Evolutionary conservation across 768 basidiomycete species (phyloP), one percentile per base, ranked within the genome.

Genomic region (Tephrocybe sp.): DNA sequence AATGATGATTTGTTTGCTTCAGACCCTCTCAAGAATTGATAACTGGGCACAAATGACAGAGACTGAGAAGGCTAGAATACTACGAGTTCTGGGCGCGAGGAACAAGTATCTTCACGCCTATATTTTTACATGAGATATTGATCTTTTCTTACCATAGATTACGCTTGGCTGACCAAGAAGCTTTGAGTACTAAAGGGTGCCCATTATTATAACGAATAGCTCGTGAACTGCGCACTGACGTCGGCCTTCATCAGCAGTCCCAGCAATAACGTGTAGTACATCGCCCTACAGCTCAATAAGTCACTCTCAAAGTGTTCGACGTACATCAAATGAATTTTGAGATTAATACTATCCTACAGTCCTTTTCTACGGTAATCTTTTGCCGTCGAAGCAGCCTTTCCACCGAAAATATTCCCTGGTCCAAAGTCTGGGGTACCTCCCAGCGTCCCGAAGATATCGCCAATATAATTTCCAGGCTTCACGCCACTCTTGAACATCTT

Each of bases 11-110:
- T 42, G n/a, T n/a, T 12, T 15, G 30, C 24, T 26, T 11, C 51
- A 86, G 84, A 87, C 84, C 0, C 60, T 86, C 13, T 86, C 83
- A 7, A 69, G 84, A 28, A 84, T 87, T 49, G 74, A 75, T 24
- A 85, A 87, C 57, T 87, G 85, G 86, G 64, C 70, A 34, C 68
- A 73, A 47, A 74, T 87, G 71, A 76, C 82, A 2, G 69, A 77
- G 11, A 58, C 68, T 15, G 83, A 89, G 66, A 75, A 74, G 59
- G 77, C 83, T 51, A 68, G 79, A 21, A 83, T 81, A 2, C 59
- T 82, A 32, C 67, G 81, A 30, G 73, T 86, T 7, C 62, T 87
- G 8, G 70, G 74, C 2, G 71, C 72, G 26, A 71, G 82, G 49
- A 83, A 83, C 56, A 72, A 70, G 80, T 77, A 16, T 18, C 8